Conservation (phyloP, 306 rosid species). For the Phaseolus lunatus region DNA sequence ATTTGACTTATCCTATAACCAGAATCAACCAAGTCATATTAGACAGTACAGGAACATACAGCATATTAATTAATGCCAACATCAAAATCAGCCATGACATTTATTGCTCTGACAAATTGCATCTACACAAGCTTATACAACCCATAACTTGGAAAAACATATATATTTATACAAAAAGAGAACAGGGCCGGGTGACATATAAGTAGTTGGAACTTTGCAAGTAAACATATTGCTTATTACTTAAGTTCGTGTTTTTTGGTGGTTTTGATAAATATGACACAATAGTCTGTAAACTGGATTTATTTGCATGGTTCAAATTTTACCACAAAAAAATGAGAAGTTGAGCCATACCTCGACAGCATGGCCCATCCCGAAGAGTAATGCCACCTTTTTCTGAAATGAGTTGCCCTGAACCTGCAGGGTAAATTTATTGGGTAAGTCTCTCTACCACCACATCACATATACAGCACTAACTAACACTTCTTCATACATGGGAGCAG, state of each 20-base stretch:
- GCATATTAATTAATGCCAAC: slow-evolving; percentile 1
- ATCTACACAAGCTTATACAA: slow-evolving; percentile 19
- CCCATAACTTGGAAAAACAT: background rate
- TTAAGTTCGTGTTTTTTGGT: slow-evolving; percentile 16
- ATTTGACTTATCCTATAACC: slow-evolving; percentile 52
- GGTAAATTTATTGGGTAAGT: background rate
- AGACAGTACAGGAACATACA: slow-evolving; percentile 6
- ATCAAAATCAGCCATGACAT: slow-evolving; percentile 17
- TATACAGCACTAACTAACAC: background rate
- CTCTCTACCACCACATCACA: slow-evolving; percentile 19
- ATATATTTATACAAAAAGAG: background rate
- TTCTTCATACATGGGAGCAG: background rate
- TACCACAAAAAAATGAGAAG: background rate
- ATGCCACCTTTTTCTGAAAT: slow-evolving; percentile 78
- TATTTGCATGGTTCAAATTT: slow-evolving; percentile 14
- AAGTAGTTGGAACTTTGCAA: slow-evolving; percentile 21
- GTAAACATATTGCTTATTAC: slow-evolving; percentile 27
- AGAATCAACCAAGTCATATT: slow-evolving; percentile 36
- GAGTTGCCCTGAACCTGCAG: slow-evolving; percentile 93
- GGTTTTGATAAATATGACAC: slow-evolving; percentile 25
- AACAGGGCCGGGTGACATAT: background rate
- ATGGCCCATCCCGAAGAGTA: slow-evolving; percentile 78
- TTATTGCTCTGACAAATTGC: slow-evolving; percentile 2
- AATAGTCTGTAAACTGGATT: slow-evolving; percentile 35
- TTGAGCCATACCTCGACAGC: slow-evolving; percentile 68